phyloP scores from a whole-genome alignment of 2,329 filamentous ascomycete genomes.

The Fusarium cicatricum region DNA sequence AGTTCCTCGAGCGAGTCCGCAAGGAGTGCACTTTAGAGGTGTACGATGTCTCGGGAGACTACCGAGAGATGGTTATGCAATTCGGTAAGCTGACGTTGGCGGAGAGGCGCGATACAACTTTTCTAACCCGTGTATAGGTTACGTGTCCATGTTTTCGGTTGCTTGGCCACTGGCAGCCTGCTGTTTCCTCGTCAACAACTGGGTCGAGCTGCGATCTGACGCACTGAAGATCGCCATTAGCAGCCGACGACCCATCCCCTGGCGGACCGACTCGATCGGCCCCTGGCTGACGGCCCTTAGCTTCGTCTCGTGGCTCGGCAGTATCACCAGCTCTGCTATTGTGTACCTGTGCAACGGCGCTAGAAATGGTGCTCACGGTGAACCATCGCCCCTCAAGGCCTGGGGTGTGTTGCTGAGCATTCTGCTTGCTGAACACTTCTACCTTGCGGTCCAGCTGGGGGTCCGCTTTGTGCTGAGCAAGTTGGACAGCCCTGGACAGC shows the following conservation, averaged over 20 bases:
- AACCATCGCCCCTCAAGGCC: conserved; percentile 73
- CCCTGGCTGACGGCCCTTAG: conserved; percentile 88
- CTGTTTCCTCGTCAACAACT: conserved; percentile 94
- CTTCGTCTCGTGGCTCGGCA: conserved; percentile 94
- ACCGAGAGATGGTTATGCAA: conserved; percentile 92
- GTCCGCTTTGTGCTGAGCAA: conserved; percentile 79
- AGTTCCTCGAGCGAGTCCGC: conserved; percentile 82
- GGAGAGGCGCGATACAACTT: background rate
- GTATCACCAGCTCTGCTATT: conserved; percentile 84
- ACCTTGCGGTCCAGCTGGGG: conserved; percentile 77
- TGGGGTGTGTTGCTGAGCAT: conserved; percentile 86
- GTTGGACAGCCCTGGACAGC: conserved; percentile 84
- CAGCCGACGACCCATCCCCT: conserved; percentile 88
- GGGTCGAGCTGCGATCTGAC: conserved; percentile 92
- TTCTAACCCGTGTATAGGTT: conserved; percentile 60
- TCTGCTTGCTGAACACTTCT: conserved; percentile 87
- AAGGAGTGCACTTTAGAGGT: conserved; percentile 81
- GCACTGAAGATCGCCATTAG: conserved; percentile 93
- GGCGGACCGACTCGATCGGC: conserved; percentile 91
- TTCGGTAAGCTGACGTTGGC: conserved; percentile 59
- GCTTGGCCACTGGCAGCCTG: conserved; percentile 93
- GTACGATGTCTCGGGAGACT: conserved; percentile 91
- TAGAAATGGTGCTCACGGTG: conserved; percentile 69
- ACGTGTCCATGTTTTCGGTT: conserved; percentile 89
- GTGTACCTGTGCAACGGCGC: conserved; percentile 87